Conservation (phyloP, 257 asterid genomes). For the Scutellaria galericulata region DNA sequence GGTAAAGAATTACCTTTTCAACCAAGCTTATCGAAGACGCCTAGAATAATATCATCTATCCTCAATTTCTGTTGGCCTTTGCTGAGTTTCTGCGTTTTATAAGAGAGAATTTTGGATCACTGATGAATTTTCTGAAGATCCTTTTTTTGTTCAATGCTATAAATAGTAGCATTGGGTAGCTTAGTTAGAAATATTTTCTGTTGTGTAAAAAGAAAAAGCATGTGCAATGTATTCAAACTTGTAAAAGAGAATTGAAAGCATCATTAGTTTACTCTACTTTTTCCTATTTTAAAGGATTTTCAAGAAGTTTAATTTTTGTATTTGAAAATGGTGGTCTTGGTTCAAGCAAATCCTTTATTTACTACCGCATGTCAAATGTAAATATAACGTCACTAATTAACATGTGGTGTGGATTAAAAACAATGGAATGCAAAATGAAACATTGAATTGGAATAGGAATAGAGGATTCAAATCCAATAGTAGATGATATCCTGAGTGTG, state of each 20-base stretch:
- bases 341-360: too few species aligned
- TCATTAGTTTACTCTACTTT: neutral
- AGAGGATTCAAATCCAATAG: too few species aligned
- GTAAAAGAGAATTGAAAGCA: neutral
- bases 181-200: neutral
- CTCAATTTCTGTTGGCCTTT: constrained; percentile 17
- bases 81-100: constrained; percentile 27
- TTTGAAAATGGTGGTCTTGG: too few species aligned
- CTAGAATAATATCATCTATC: constrained; percentile 28
- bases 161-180: neutral
- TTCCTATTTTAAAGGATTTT: neutral
- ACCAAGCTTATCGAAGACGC: constrained; percentile 30
- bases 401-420: too few species aligned
- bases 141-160: too few species aligned
- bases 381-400: too few species aligned
- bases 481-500: too few species aligned
- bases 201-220: neutral
- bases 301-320: too few species aligned
- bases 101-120: neutral
- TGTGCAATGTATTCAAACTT: constrained; percentile 9
- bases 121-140: neutral
- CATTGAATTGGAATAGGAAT: too few species aligned
- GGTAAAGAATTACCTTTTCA: constrained; percentile 30
- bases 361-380: too few species aligned
- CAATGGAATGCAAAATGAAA: too few species aligned